These are phyloP conservation scores for Cladosporium sp. DNA, from an alignment of 2,329 filamentous ascomycete genomes.

Conservation along the genomic window DNA sequence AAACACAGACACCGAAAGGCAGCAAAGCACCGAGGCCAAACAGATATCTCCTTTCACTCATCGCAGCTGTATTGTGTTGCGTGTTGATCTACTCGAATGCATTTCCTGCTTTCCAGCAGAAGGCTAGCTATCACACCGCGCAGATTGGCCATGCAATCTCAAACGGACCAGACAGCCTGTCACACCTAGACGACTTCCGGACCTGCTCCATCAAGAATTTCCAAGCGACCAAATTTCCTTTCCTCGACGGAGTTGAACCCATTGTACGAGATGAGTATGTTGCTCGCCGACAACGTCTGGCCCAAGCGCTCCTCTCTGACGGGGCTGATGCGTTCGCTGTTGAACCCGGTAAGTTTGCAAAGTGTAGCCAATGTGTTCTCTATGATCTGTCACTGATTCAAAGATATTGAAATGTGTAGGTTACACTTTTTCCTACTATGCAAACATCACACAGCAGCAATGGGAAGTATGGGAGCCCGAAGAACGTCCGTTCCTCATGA, in stretches of 20 bases:
- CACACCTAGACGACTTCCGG: conserved; percentile 26
- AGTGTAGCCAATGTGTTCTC: not conserved
- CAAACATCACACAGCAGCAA: conserved; percentile 56
- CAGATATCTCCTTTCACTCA: not conserved
- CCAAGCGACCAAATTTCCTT: conserved; percentile 42
- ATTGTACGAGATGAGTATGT: conserved; percentile 52
- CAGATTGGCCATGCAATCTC: not conserved
- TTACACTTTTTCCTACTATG: conserved; percentile 63
- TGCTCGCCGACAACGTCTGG: conserved; percentile 53
- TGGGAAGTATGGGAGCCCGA: conserved; percentile 65
- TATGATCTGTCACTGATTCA: not conserved
- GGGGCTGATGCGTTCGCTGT: conserved; percentile 56
- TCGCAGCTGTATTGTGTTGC: not conserved
- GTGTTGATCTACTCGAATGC: not conserved
- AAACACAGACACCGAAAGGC: not conserved
- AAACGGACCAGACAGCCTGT: not conserved
- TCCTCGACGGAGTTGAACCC: conserved; percentile 47
- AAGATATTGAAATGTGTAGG: conserved; percentile 21
- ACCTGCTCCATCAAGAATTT: conserved; percentile 53
- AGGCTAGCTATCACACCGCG: not conserved
- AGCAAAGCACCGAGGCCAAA: not conserved
- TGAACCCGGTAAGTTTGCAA: conserved; percentile 46
- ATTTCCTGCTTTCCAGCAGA: not conserved
- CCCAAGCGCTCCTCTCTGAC: conserved; percentile 50
- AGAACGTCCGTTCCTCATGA: conserved; percentile 60